These are phyloP conservation scores for Sergeia podlipaevii DNA, from an alignment of 208 protist species.

Conservation along the genomic window DNA sequence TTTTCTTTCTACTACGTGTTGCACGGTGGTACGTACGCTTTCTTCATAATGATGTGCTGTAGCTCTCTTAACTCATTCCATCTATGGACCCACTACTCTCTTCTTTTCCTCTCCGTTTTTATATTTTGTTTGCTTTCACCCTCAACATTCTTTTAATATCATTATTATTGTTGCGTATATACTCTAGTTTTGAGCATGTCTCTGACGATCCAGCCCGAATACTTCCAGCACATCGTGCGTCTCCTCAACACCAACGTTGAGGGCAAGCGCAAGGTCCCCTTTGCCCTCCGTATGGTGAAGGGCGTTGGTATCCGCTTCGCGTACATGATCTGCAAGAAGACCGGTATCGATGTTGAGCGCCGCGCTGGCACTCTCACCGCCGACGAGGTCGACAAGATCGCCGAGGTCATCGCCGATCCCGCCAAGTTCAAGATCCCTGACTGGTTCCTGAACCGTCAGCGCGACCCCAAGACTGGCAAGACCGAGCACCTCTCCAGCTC, in stretches of 20 bases:
- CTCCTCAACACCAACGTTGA: slow-evolving; percentile 99
- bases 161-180: slow-evolving; percentile 4
- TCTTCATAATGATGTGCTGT: too few relatives aligned
- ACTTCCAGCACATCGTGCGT: slow-evolving; percentile 99
- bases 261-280: slow-evolving; percentile 97
- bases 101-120: not conserved
- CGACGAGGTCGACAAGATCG: slow-evolving; percentile 97
- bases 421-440: slow-evolving; percentile 99
- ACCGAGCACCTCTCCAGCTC: slow-evolving; percentile 97
- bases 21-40: too few relatives aligned
- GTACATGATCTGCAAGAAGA: slow-evolving; percentile 99
- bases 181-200: slow-evolving; percentile 18
- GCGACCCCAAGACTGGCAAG: slow-evolving; percentile 98
- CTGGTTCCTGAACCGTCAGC: slow-evolving; percentile 99
- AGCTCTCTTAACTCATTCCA: too few relatives aligned
- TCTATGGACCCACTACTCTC: not conserved
- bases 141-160: not conserved
- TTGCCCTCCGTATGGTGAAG: slow-evolving; percentile 98
- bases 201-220: slow-evolving; percentile 53
- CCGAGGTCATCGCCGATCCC: slow-evolving; percentile 98
- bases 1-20: too few relatives aligned
- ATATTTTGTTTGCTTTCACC: slow-evolving; percentile 4
- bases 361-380: slow-evolving; percentile 88
- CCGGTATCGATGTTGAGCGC: slow-evolving; percentile 97
- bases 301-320: slow-evolving; percentile 99